Base-by-base conservation (phyloP, 2,329 filamentous ascomycete genomes). In the Fusarium keratoplasticum region DNA sequence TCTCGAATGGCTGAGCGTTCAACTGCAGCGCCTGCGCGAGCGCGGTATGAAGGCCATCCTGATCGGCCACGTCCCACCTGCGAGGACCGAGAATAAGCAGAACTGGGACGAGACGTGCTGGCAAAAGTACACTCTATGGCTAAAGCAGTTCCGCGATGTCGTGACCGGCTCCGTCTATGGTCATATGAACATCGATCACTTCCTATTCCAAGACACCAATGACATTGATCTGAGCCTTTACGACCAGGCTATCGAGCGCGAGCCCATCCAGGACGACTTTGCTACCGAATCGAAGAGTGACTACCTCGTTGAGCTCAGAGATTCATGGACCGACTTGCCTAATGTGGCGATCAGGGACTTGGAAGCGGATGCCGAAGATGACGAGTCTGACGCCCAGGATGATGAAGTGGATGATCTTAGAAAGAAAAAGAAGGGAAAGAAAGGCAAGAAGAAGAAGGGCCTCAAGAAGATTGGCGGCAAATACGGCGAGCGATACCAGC, bases 181-280 rank as follows among this genome's bases (percentile, higher is more conserved):
- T 2, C 96, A 99, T 81, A 98, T 99, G 96, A 99, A 99, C 80
- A 94, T 98, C 74, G 96, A 99, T 78, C 96, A 99, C 82, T 99
- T 99, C 83, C 89, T 98, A 79, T 85, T 99, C 18, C 94, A 98
- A 77, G 96, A 98, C 81, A 94, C 91, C 66, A 87, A 93, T 44
- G 89, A 97, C 1, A 87, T 98, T 63, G 88, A 93, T 70, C 87
- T 95, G 57, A 83, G 85, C 73, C 83, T 50, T 77, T 62, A 81
- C 3, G 76, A 81, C n/a, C 40, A 74, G 14, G 50, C 50, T 10
- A 66, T 78, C 22, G 69, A 77, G 2, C 73, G 75, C 27, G 47
- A 69, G 5, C 67, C 76, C 2, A 83, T 86, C 79, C 86, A 87
- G 13, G 86, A 87, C n/a, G 85, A 86, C n/a, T 80, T 96, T 22